A percentile compares a stretch with the other conserved stretches of the same genome.
These are phyloP conservation scores for Benincasa hispida DNA, from an alignment of 306 rosid species.

Conservation along the genomic window DNA sequence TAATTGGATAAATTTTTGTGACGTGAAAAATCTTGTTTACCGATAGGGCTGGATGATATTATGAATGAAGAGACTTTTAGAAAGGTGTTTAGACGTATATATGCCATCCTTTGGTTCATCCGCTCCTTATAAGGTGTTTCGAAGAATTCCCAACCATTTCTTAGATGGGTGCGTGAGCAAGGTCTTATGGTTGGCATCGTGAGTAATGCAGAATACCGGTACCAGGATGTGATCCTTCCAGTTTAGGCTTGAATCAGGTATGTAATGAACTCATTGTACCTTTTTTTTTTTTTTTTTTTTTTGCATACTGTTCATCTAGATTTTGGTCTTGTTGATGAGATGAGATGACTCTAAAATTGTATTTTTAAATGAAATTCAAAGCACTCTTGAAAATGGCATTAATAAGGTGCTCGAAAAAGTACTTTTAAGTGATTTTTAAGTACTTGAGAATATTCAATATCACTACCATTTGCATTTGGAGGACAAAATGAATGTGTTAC, in stretches of 20 bases:
- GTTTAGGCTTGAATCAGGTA: conserved; percentile 70
- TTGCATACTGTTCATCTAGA: background rate
- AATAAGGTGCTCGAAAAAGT: background rate
- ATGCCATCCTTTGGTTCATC: conserved; percentile 86
- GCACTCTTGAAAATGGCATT: background rate
- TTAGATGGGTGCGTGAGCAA: conserved; percentile 66
- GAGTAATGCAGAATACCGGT: conserved; percentile 86
- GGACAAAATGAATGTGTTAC: background rate
- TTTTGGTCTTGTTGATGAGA: background rate
- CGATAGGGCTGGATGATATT: conserved; percentile 85
- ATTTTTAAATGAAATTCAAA: background rate
- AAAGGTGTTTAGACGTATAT: conserved; percentile 82
- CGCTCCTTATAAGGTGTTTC: conserved; percentile 73
- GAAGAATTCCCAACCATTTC: conserved; percentile 83
- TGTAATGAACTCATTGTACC: too few species aligned
- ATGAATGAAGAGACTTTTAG: conserved; percentile 95
- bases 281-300: background rate
- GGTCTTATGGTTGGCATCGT: conserved; percentile 76
- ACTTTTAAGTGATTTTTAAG: background rate
- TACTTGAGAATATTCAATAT: background rate
- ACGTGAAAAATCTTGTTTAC: conserved; percentile 13
- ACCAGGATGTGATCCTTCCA: conserved; percentile 84
- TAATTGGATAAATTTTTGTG: background rate
- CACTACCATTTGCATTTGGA: background rate
- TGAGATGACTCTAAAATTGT: background rate